Evolutionary conservation across 331 rosid species (phyloP).

Genomic region (Malus hybrid): DNA sequence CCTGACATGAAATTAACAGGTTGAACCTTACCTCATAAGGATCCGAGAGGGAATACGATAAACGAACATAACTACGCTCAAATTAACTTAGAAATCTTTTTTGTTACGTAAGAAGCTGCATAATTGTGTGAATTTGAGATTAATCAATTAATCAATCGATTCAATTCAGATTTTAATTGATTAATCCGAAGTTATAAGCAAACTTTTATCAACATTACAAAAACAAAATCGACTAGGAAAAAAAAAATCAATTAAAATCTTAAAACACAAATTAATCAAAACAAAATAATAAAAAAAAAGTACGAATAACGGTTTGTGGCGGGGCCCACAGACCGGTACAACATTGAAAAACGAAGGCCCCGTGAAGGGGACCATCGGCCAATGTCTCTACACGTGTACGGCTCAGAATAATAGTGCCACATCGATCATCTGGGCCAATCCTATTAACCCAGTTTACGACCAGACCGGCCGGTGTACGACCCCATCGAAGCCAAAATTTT

Average conservation of each 20-base stretch:
- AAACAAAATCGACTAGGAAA: not conserved
- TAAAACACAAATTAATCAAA: no score
- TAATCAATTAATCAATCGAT: no score
- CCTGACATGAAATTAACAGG: not conserved
- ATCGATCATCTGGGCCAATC: not conserved
- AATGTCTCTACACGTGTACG: not conserved
- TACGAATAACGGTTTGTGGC: no score
- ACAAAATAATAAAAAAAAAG: no score
- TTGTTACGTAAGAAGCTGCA: no score
- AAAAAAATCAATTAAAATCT: not conserved
- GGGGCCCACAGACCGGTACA: not conserved
- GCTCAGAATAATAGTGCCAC: not conserved
- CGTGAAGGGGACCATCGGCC: no score
- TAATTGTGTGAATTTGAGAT: no score
- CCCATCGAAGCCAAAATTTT: not conserved
- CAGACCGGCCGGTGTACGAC: not conserved
- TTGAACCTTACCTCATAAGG: not conserved
- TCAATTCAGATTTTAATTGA: not conserved
- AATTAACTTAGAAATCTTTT: no score
- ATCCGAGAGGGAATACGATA: no score
- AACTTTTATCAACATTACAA: not conserved
- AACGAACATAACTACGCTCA: no score
- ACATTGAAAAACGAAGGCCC: not conserved
- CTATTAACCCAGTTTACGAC: not conserved
- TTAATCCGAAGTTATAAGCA: not conserved